Percentiles rank a stretch among this genome's conserved stretches.
Evolutionary conservation across 2,329 filamentous ascomycete genomes (phyloP).

Genomic region (Botrytis aclada): DNA sequence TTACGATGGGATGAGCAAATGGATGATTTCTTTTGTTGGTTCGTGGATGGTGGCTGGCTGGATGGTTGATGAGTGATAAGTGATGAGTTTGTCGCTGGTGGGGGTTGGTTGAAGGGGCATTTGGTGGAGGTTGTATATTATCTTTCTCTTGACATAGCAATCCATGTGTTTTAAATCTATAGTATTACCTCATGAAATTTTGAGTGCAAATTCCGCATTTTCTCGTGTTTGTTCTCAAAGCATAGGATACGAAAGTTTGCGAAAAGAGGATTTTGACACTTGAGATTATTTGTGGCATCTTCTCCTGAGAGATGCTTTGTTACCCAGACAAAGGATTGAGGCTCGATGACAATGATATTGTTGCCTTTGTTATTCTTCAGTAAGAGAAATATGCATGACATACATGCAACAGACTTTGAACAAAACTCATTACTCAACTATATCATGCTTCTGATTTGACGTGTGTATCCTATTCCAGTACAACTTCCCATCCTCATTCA

Average conservation of each 20-base stretch:
- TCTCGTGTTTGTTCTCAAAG: background rate
- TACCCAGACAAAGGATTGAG: background rate
- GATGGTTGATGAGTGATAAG: background rate
- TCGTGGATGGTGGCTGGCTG: background rate
- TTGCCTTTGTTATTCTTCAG: background rate
- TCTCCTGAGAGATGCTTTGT: background rate
- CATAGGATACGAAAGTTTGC: background rate
- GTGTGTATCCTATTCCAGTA: background rate
- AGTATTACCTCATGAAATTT: background rate
- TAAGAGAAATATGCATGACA: background rate
- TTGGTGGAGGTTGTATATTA: slow-evolving; percentile 18
- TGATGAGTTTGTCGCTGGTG: background rate
- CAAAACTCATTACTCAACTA: background rate
- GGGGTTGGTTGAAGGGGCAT: background rate
- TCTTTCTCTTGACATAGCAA: slow-evolving; percentile 17
- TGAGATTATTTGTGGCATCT: background rate
- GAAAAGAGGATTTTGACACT: background rate
- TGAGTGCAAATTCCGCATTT: background rate
- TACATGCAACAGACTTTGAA: background rate
- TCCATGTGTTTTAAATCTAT: slow-evolving; percentile 12
- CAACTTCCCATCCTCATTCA: background rate
- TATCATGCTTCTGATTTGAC: background rate
- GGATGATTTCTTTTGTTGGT: background rate
- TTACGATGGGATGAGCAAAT: background rate
- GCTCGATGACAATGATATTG: background rate